Base-by-base conservation (phyloP, 1,284 basidiomycete genomes). In the Irpex sp. region DNA sequence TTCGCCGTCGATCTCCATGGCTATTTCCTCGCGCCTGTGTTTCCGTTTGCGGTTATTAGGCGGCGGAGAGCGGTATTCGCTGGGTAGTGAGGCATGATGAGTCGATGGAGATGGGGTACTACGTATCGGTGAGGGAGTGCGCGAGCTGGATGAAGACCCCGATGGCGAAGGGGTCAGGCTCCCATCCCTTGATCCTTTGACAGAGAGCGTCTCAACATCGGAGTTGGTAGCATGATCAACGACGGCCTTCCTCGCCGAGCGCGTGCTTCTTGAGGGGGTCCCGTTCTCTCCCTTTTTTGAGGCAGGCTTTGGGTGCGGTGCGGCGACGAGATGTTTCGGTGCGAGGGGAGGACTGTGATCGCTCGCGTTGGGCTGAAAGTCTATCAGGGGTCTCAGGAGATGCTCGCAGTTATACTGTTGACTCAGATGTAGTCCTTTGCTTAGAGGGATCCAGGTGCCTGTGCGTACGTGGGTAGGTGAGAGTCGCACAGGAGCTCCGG, bases 401-500 rank as follows among this genome's bases (percentile, higher is more conserved):
- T 81, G 74, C 68, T 96, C 94, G 72, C 97, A 96, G 68, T 95
- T 94, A 78, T 98, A 99, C 74, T 97, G 95, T 70, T 89, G 93
- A 33, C 94, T 92, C 13, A 99, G 83, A 36, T 81, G 81, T 59
- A 98, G 80, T 4, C 96, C 96, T 63, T 95, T 83, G 61, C 97
- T 95, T 65, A 97, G 89, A 19, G 97, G 97, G 66, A 99, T 97
- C 97, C 97, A 99, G 43, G 97, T 99, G 17, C 97, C 96, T 98
- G 70, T 63, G 43, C 21, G 26, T 11, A 37, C 58, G 9, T 1
- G 36, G 47, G 15, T 37, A 31, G 57, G 36, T 46, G n/a, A 17
- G 49, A n/a, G 21, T 21, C 5, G 54, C 50, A 57, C n/a, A 36
- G 46, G 39, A 51, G 11, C 43, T 54, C 19, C 11, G 58, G 46